Conservation (phyloP, 164 flowering plant genomes). For the Protea cynaroides region DNA sequence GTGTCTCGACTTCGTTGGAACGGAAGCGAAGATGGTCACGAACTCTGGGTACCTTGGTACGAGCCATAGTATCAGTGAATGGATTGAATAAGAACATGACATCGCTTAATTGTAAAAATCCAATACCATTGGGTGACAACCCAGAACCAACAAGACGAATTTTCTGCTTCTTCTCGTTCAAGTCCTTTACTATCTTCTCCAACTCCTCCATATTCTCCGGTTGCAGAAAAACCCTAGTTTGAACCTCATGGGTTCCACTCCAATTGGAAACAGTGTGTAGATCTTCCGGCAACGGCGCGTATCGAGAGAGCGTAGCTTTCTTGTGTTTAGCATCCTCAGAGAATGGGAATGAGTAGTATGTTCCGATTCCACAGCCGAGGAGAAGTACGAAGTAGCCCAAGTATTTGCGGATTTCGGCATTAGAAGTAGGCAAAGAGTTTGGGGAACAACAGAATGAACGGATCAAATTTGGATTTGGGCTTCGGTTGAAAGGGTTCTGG, state of each 20-base stretch:
- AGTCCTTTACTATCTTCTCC: constrained; percentile 57
- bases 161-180: constrained; percentile 46
- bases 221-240: constrained; percentile 67
- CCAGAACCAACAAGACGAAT: constrained; percentile 96
- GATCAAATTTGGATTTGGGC: constrained; percentile 19
- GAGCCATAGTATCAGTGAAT: no score
- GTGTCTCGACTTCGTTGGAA: no score
- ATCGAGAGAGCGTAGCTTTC: constrained; percentile 79
- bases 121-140: constrained; percentile 90
- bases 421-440: constrained; percentile 31
- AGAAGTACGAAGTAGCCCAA: constrained; percentile 75
- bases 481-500: constrained; percentile 2
- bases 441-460: constrained; percentile 29
- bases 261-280: constrained; percentile 94
- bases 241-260: constrained; percentile 99
- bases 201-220: constrained; percentile 65
- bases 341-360: constrained; percentile 97
- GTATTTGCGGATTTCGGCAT: constrained; percentile 74
- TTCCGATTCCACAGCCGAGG: constrained; percentile 72
- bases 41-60: no score
- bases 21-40: no score
- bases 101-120: no score
- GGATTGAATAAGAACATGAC: no score
- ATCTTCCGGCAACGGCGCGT: constrained; percentile 90
- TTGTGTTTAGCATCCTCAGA: constrained; percentile 83